These are phyloP conservation scores for Schizochytrium sp. DNA, from an alignment of 108 stramenopile genomes.

Conservation along the genomic window DNA sequence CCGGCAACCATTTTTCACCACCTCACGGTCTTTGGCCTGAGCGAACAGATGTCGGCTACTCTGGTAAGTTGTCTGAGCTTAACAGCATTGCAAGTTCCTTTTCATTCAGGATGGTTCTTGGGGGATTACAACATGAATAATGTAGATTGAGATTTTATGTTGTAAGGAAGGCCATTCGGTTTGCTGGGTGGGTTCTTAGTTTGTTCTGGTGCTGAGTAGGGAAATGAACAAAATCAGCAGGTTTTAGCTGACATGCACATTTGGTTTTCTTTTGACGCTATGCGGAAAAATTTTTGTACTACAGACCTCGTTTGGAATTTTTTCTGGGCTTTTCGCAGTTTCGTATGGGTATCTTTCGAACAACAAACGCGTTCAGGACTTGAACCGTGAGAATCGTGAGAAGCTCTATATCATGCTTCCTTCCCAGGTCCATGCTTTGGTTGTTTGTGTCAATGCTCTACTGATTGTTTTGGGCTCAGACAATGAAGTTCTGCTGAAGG, in stretches of 20 bases:
- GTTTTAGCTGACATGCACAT: neutral
- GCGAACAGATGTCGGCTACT: neutral
- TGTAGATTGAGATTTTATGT: no score
- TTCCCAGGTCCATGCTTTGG: constrained; percentile 9
- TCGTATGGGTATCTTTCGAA: neutral
- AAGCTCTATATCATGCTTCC: neutral
- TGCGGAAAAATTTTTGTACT: neutral
- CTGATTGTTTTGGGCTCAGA: neutral
- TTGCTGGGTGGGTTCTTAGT: no score
- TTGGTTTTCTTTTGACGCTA: neutral
- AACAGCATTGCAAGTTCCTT: neutral
- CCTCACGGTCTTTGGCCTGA: neutral
- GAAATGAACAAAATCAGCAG: neutral
- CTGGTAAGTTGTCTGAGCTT: neutral
- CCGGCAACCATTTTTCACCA: neutral
- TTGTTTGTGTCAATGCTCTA: constrained; percentile 9
- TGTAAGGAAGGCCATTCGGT: no score
- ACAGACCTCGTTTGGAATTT: neutral
- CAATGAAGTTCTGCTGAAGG: neutral
- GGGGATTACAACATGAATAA: no score
- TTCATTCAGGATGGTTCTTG: no score
- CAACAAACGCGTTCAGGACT: neutral
- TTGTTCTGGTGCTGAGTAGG: no score
- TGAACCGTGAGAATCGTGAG: neutral
- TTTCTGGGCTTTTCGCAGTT: neutral